Base-by-base conservation (phyloP, 768 basidiomycete species). In the Termitomyces sp. region DNA sequence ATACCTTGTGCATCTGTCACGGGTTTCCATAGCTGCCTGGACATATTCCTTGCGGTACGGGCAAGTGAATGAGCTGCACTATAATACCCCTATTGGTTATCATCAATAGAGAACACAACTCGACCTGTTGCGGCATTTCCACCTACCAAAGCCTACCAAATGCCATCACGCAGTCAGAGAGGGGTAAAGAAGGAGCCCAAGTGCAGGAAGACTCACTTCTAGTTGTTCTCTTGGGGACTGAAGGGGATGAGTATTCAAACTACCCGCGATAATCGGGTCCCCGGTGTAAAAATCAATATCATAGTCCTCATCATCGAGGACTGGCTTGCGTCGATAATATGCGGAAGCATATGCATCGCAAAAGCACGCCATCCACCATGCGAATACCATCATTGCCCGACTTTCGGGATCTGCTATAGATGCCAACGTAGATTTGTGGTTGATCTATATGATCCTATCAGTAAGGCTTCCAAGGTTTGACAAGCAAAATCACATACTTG, bases 331-430 rank as follows among this genome's bases (percentile, higher is more conserved):
- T 58, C 91, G 82, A 71, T 93, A 91, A 69, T 92, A 93, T 32
- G 84, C 84, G 30, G 90, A 81, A 26, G 83, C 82, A 70, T 88
- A 92, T 7, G 91, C 90, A 64, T 97, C 94, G 34, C 82, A 78
- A 45, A 93, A 74, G 68, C 87, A 90, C 8, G 92, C 86, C 82
- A 93, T 88, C 92, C 93, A 95, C 88, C 93, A 94, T 1, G 92
- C 87, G 65, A 92, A 93, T 50, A 90, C 87, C 85, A 93, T 89
- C 6, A 87, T 90, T 24, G 88, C 87, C 51, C 87, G 82, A 48
- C 77, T 83, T 63, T 91, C 90, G 40, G 82, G 77, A 65, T 90
- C 88, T 58, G 81, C 77, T 60, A 90, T 88, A 56, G 77, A 82
- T 10, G 80, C 77, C 74, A 88, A 84, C 37, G 85, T 85, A 3